phyloP scores from a whole-genome alignment of 2,329 filamentous ascomycete genomes.

The Penicillium frequentans region DNA sequence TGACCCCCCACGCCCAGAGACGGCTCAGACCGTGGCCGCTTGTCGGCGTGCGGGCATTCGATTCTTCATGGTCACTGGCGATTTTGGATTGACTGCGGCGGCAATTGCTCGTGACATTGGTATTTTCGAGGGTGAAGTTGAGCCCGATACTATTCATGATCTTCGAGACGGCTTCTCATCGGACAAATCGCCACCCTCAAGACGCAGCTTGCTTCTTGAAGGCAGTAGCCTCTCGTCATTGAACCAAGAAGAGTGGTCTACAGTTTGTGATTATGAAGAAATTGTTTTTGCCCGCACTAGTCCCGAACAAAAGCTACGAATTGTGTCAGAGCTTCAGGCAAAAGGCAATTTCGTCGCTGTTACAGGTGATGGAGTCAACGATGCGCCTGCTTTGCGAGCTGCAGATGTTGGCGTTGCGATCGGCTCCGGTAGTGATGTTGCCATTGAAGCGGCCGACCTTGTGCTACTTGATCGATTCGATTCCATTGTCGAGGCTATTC shows the following conservation, averaged over 20 bases:
- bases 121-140: constrained; percentile 42
- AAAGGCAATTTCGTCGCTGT: constrained; percentile 43
- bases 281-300: constrained; percentile 47
- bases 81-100: constrained; percentile 41
- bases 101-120: constrained; percentile 45
- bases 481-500: constrained; percentile 35
- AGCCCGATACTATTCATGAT: constrained; percentile 58
- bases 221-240: constrained; percentile 66
- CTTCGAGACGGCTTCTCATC: constrained; percentile 41
- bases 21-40: constrained; percentile 31
- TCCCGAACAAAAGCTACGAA: constrained; percentile 46
- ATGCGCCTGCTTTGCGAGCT: constrained; percentile 34
- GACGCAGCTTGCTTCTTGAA: constrained; percentile 62
- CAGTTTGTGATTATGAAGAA: constrained; percentile 58
- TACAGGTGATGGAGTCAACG: constrained; percentile 40
- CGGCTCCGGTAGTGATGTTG: constrained; percentile 41
- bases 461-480: constrained; percentile 38
- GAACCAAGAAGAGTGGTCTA: constrained; percentile 67
- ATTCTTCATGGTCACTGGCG: constrained; percentile 48
- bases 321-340: constrained; percentile 42
- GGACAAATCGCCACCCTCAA: constrained; percentile 25
- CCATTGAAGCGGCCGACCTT: constrained; percentile 42
- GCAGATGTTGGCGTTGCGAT: constrained; percentile 38
- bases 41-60: constrained; percentile 40
- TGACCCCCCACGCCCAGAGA: constrained; percentile 42